phyloP scores from a whole-genome alignment of 169 alveolate species.

The Plasmodium gonderi region DNA sequence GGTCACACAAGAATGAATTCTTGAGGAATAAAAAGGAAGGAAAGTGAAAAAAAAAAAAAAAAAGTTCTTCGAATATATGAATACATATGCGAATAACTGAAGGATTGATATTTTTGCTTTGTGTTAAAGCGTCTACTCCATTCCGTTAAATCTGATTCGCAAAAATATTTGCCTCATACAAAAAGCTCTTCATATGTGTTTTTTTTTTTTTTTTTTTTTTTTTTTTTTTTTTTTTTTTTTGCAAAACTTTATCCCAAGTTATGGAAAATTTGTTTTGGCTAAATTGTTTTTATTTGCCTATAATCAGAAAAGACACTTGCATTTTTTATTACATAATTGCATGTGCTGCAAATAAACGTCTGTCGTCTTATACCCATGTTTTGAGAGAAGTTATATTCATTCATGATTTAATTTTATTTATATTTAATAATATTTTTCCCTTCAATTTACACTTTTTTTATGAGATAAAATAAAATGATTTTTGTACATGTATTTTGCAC shows the following conservation, averaged over 20 bases:
- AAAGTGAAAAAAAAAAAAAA: background rate
- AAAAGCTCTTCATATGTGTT: background rate
- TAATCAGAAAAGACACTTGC: background rate
- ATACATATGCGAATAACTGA: background rate
- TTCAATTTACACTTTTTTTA: background rate
- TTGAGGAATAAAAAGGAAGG: background rate
- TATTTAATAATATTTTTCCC: background rate
- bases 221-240: background rate
- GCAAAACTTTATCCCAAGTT: background rate
- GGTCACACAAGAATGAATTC: background rate
- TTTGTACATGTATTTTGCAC: background rate
- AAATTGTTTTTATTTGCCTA: background rate
- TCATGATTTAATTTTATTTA: background rate
- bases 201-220: background rate
- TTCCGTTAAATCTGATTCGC: background rate
- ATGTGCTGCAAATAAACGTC: background rate
- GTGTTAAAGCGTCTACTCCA: background rate
- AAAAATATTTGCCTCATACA: background rate
- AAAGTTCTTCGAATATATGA: background rate
- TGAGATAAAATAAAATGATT: background rate
- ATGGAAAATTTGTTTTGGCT: background rate
- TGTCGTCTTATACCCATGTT: background rate
- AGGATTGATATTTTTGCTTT: background rate
- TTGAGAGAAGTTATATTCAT: background rate
- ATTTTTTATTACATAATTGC: background rate